Base-by-base conservation (phyloP, 1,284 basidiomycete genomes). In the Heterobasidion parviporum region DNA sequence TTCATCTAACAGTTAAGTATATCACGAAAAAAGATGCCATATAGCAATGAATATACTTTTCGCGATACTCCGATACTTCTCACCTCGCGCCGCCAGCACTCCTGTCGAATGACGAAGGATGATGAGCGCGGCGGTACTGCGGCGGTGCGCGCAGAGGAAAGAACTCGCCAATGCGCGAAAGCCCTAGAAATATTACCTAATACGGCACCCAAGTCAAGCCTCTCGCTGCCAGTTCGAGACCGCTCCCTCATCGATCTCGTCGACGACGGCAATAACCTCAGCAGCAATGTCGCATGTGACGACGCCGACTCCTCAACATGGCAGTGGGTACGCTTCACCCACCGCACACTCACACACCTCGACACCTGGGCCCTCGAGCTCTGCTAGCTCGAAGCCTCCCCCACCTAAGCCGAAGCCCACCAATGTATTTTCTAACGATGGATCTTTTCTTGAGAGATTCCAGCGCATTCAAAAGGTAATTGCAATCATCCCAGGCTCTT, bases 351-450 rank as follows among this genome's bases (percentile, higher is more conserved):
- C 59, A 26, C 15, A 61, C 51, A 56, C 63, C 56, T 58, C 65
- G 54, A 60, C 68, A 15, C 32, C 45, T 32, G 41, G 12, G 15
- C 52, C 20, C 36, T 12, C 44, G 45, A 55, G 60, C 49, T 58
- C 61, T 52, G 56, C 63, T 35, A 61, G 61, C 20, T 55, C 65
- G 33, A 68, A 67, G 58, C 61, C 61, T 58, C 53, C 62, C 53
- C 34, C 64, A 44, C 57, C 65, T 20, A 79, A 77, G 64, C 55
- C 67, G 41, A 80, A 80, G 62, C 72, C 79, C 3, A 64, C 70
- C 54, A 82, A 82, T 64, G 73, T 82, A 32, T 82, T 82, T 64
- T 74, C 80, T 61, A 76, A 81, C 62, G 81, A 82, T 60, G 80
- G 81, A 26, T 80, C 79, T 33, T 82, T 82, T 65, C 67, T 82